Evolutionary conservation across 768 basidiomycete genomes (phyloP).

Genomic region (Porpolomopsis calyptriformis): DNA sequence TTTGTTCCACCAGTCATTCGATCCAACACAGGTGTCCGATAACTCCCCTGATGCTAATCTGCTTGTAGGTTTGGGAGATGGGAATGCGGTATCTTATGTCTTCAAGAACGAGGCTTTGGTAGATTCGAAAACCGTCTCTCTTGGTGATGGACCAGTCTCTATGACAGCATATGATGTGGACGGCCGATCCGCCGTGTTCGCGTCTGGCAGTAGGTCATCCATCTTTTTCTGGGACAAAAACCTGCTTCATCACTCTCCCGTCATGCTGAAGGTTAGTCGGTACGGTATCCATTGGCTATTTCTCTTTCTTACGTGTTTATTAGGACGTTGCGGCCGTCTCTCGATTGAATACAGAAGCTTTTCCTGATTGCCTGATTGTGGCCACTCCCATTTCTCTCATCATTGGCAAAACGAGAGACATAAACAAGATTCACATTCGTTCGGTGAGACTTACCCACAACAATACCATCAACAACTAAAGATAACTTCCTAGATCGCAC

Average conservation of each 20-base stretch:
- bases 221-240: slow-evolving; percentile 61
- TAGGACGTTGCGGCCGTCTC: slow-evolving; percentile 46
- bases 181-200: slow-evolving; percentile 50
- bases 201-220: slow-evolving; percentile 58
- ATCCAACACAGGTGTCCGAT: slow-evolving; percentile 26
- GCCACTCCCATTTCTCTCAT: slow-evolving; percentile 42
- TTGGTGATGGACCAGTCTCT: slow-evolving; percentile 59
- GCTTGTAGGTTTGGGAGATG: slow-evolving; percentile 67
- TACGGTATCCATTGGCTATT: neutral
- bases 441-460: slow-evolving; percentile 36
- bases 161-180: slow-evolving; percentile 47
- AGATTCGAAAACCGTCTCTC: slow-evolving; percentile 47
- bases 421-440: slow-evolving; percentile 74
- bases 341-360: slow-evolving; percentile 36
- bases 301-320: neutral
- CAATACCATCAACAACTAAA: neutral
- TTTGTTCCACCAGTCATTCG: slow-evolving; percentile 36
- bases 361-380: slow-evolving; percentile 47
- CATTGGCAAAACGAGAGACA: slow-evolving; percentile 55
- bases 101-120: slow-evolving; percentile 34
- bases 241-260: slow-evolving; percentile 53
- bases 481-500: slow-evolving; percentile 38
- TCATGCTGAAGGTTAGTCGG: slow-evolving; percentile 51
- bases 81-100: slow-evolving; percentile 48
- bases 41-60: no score